Percentiles rank a stretch among this genome's conserved stretches.
These are phyloP conservation scores for Tuber melanosporum DNA, from an alignment of 495 filamentous ascomycete species.

Conservation along the genomic window DNA sequence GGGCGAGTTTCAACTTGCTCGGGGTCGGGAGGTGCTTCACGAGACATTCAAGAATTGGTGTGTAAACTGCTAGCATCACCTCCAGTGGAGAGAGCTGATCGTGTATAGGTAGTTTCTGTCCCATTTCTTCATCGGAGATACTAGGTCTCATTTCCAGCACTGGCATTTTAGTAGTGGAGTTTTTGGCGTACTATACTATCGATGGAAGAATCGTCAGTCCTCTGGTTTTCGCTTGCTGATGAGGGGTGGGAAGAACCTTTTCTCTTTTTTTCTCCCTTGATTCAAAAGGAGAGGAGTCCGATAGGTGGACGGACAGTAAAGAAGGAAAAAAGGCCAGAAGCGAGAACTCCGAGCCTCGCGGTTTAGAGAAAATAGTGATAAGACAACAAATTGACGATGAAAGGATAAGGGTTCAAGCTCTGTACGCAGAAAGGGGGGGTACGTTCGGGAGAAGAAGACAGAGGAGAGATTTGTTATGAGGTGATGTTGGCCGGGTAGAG, in stretches of 20 bases:
- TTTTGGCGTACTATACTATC: background rate
- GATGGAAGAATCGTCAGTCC: background rate
- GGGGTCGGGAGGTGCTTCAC: constrained; percentile 40
- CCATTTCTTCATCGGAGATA: constrained; percentile 1
- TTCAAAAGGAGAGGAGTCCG: background rate
- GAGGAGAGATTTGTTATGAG: background rate
- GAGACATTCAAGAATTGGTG: constrained; percentile 41
- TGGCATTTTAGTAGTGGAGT: background rate
- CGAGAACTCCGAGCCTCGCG: background rate
- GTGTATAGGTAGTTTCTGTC: constrained; percentile 12
- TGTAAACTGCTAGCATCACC: constrained; percentile 40
- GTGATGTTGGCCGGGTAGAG: constrained; percentile 3
- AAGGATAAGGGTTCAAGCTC: background rate
- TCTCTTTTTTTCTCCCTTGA: background rate
- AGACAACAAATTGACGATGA: background rate
- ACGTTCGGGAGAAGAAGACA: background rate
- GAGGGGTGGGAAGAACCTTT: background rate
- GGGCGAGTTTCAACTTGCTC: constrained; percentile 35
- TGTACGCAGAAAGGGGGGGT: background rate
- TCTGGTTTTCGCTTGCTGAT: background rate
- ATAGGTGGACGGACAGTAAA: background rate
- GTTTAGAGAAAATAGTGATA: background rate
- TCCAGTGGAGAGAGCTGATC: constrained; percentile 39
- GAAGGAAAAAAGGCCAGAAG: background rate
- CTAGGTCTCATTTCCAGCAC: background rate